Conservation (phyloP, 2,329 filamentous ascomycete species). For the Colletotrichum liriopes region DNA sequence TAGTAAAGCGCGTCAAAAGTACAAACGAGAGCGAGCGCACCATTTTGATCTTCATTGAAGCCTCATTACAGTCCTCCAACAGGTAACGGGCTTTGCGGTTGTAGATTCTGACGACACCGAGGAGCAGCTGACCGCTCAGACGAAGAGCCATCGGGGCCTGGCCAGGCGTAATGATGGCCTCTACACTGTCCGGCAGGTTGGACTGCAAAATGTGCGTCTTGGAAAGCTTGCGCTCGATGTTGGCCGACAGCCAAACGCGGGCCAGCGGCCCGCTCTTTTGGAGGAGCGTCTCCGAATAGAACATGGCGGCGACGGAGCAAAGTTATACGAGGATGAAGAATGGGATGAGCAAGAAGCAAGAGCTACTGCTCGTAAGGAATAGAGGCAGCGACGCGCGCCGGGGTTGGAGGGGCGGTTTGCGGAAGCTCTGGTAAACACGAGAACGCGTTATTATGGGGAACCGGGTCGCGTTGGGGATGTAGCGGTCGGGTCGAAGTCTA, state of each 20-base stretch:
- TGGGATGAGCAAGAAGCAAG: conserved; percentile 23
- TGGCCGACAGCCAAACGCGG: conserved; percentile 98
- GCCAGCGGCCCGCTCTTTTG: conserved; percentile 98
- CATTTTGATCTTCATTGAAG: conserved; percentile 98
- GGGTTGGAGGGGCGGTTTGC: conserved; percentile 33
- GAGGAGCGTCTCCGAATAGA: conserved; percentile 96
- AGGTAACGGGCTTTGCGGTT: conserved; percentile 97
- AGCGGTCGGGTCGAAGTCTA: conserved; percentile 36
- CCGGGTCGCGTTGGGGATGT: conserved; percentile 40
- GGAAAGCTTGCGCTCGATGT: conserved; percentile 97
- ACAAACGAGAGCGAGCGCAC: conserved; percentile 64
- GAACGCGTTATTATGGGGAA: conserved; percentile 45
- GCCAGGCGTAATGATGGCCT: conserved; percentile 92
- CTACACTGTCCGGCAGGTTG: conserved; percentile 94
- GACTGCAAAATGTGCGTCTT: conserved; percentile 97
- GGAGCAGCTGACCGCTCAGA: conserved; percentile 91
- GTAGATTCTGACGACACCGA: conserved; percentile 98
- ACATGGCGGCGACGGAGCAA: conserved; percentile 75
- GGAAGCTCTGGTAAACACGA: conserved; percentile 46
- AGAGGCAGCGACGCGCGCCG: conserved; percentile 41
- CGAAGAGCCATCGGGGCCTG: conserved; percentile 96
- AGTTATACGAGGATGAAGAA: conserved; percentile 14
- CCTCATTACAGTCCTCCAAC: conserved; percentile 97
- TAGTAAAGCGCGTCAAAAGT: conserved; percentile 49
- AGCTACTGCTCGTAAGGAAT: conserved; percentile 34